Evolutionary conservation across 768 basidiomycete genomes (phyloP).

Genomic region (Psilocybe subaeruginosa): DNA sequence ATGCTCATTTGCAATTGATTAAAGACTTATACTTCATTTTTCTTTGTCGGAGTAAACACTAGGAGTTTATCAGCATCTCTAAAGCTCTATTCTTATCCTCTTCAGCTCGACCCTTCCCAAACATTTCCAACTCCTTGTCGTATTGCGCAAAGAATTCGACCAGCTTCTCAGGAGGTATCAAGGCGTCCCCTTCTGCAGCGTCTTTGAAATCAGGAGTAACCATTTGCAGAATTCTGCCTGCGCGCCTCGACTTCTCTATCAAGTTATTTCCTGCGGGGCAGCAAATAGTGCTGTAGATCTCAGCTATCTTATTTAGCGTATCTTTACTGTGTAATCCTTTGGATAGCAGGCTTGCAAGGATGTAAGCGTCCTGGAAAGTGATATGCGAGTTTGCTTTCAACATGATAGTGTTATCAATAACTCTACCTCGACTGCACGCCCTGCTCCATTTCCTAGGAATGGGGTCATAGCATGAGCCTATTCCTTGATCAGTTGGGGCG

Average conservation of each 20-base stretch:
- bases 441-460: constrained; percentile 34
- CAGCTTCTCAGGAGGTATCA: constrained; percentile 24
- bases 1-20: too few relatives aligned
- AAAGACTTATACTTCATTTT: too few relatives aligned
- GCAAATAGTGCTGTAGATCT: constrained; percentile 30
- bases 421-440: constrained; percentile 31
- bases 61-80: constrained; percentile 13
- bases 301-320: constrained; percentile 28
- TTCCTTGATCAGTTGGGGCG: not conserved
- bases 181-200: constrained; percentile 25
- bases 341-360: constrained; percentile 33
- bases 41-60: too few relatives aligned
- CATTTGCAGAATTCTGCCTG: constrained; percentile 25
- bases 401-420: too few relatives aligned
- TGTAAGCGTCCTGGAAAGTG: constrained; percentile 36
- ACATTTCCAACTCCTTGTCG: constrained; percentile 28
- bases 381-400: not conserved
- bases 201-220: constrained; percentile 28
- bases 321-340: constrained; percentile 6
- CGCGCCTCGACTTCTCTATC: constrained; percentile 21
- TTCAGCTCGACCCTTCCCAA: constrained; percentile 29
- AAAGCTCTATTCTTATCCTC: constrained; percentile 25
- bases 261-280: constrained; percentile 28
- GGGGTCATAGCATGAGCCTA: constrained; percentile 39
- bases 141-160: constrained; percentile 19